Evolutionary conservation across 2,329 filamentous ascomycete genomes (phyloP).

Genomic region (Tolypocladium album): DNA sequence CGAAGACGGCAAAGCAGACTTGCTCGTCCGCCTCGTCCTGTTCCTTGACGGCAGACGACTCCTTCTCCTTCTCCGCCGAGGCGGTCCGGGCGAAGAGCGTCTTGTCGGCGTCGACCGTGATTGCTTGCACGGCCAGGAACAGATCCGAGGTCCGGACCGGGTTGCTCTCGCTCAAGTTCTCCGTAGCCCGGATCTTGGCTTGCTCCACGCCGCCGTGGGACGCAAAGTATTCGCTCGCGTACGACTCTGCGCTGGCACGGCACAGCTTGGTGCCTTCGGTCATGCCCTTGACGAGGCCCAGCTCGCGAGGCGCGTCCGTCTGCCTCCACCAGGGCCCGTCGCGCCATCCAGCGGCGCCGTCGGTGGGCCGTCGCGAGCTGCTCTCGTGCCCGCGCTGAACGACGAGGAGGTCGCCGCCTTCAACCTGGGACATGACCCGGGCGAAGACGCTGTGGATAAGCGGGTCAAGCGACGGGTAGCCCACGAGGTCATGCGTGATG

Average conservation of each 20-base stretch:
- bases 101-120: slow-evolving; percentile 52
- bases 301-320: slow-evolving; percentile 55
- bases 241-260: slow-evolving; percentile 78
- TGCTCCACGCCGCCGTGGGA: slow-evolving; percentile 67
- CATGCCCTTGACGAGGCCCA: slow-evolving; percentile 70
- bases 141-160: slow-evolving; percentile 89
- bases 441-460: slow-evolving; percentile 87
- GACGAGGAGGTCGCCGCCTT: slow-evolving; percentile 89
- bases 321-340: slow-evolving; percentile 96
- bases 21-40: slow-evolving; percentile 47
- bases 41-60: slow-evolving; percentile 39
- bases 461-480: slow-evolving; percentile 89
- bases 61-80: slow-evolving; percentile 42
- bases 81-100: slow-evolving; percentile 57
- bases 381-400: slow-evolving; percentile 88
- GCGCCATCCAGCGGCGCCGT: slow-evolving; percentile 62
- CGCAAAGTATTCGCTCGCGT: slow-evolving; percentile 76
- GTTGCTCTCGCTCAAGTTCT: slow-evolving; percentile 72
- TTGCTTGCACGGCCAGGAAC: slow-evolving; percentile 89
- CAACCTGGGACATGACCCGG: slow-evolving; percentile 96
- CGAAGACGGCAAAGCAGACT: slow-evolving; percentile 65
- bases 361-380: slow-evolving; percentile 52
- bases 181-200: slow-evolving; percentile 68
- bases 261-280: slow-evolving; percentile 86
- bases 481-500: slow-evolving; percentile 89